Conservation (phyloP, 345 rosid genomes). For the Populus alba region DNA sequence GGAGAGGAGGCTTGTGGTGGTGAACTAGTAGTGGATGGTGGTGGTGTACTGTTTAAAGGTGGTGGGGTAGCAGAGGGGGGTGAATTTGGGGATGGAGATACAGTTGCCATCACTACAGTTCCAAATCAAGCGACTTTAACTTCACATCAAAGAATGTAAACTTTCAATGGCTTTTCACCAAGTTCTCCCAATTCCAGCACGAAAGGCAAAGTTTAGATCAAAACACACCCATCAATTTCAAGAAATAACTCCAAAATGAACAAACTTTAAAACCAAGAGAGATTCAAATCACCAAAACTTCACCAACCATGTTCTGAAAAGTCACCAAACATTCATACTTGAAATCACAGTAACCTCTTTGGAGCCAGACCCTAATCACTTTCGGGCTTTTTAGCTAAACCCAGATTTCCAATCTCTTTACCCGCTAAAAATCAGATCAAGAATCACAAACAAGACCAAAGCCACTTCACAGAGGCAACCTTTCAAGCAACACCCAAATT, state of each 20-base stretch:
- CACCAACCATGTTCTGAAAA: conserved; percentile 38
- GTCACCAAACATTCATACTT: conserved; percentile 7
- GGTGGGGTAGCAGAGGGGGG: conserved; percentile 53
- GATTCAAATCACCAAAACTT: conserved; percentile 36
- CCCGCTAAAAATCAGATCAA: conserved; percentile 24
- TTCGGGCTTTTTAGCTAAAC: not conserved
- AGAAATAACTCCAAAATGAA: conserved; percentile 15
- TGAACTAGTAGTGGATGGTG: conserved; percentile 25
- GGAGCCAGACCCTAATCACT: not conserved
- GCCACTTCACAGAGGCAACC: conserved; percentile 9
- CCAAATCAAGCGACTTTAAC: conserved; percentile 7
- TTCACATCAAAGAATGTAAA: conserved; percentile 15
- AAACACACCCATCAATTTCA: conserved; percentile 6
- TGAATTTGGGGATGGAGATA: conserved; percentile 50
- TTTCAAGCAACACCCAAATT: conserved; percentile 12
- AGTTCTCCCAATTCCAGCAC: not conserved
- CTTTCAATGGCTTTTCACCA: not conserved
- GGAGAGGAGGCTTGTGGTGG: conserved; percentile 27
- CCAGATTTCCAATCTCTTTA: not conserved
- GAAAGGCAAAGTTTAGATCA: conserved; percentile 7
- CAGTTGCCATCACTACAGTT: conserved; percentile 53
- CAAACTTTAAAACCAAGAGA: conserved; percentile 15
- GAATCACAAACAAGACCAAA: conserved; percentile 20
- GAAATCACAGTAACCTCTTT: conserved; percentile 11
- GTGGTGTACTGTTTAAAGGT: conserved; percentile 18